Evolutionary conservation across 2,329 filamentous ascomycete species (phyloP).

Genomic region (Penicillium expansum): DNA sequence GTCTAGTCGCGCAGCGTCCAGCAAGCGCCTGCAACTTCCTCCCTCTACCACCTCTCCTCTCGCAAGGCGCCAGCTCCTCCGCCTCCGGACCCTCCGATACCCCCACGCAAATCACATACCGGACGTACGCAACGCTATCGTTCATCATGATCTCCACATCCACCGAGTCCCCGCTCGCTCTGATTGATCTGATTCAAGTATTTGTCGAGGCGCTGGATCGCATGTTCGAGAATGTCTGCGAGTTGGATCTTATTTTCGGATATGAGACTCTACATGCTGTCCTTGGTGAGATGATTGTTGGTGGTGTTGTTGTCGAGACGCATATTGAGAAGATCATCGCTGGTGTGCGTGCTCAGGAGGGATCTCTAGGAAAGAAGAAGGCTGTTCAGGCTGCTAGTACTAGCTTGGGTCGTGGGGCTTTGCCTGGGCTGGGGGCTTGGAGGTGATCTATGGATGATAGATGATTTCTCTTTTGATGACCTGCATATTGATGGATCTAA

Average conservation of each 20-base stretch:
- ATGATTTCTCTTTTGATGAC: not conserved
- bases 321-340: constrained; percentile 83
- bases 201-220: constrained; percentile 95
- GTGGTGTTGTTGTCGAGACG: constrained; percentile 91
- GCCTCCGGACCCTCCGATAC: constrained; percentile 71
- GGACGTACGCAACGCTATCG: constrained; percentile 95
- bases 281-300: constrained; percentile 90
- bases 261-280: constrained; percentile 94
- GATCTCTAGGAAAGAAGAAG: constrained; percentile 42
- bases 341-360: constrained; percentile 63
- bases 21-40: constrained; percentile 96
- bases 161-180: constrained; percentile 89
- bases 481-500: constrained; percentile 2
- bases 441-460: constrained; percentile 25
- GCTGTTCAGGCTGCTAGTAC: constrained; percentile 45
- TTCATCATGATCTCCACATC: constrained; percentile 98
- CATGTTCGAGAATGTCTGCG: constrained; percentile 97
- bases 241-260: constrained; percentile 97
- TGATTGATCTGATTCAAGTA: constrained; percentile 96
- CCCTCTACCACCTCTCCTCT: constrained; percentile 66
- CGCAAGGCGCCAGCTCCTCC: constrained; percentile 50
- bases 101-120: constrained; percentile 93
- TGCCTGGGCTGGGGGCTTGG: constrained; percentile 42
- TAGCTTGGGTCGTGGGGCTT: constrained; percentile 35
- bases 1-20: constrained; percentile 86